Conservation (phyloP, 1,284 basidiomycete species). For the Athelia psychrophila region DNA sequence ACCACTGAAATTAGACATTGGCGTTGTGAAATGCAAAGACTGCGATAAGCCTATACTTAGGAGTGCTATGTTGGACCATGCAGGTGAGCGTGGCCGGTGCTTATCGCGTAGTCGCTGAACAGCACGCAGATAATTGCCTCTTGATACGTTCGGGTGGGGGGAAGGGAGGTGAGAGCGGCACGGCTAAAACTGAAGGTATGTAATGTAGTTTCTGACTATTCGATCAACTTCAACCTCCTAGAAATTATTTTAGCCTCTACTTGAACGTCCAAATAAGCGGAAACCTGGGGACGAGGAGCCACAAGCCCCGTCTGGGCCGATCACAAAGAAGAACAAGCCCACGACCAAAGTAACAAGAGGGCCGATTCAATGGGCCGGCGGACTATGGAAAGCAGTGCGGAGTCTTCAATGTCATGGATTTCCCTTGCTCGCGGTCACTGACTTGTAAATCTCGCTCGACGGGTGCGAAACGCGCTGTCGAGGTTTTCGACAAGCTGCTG, state of each 20-base stretch:
- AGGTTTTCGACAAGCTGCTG: conserved; percentile 88
- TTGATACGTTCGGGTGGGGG: conserved; percentile 44
- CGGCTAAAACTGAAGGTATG: conserved; percentile 35
- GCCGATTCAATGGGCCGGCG: conserved; percentile 77
- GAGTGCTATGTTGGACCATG: conserved; percentile 74
- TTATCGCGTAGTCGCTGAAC: no score
- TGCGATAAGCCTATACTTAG: conserved; percentile 77
- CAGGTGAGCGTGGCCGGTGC: conserved; percentile 46
- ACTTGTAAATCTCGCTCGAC: conserved; percentile 99
- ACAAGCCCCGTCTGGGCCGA: conserved; percentile 54
- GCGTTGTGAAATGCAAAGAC: conserved; percentile 73
- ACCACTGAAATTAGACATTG: conserved; percentile 67
- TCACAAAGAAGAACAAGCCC: conserved; percentile 76
- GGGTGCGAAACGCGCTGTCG: conserved; percentile 92
- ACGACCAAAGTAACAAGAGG: conserved; percentile 70
- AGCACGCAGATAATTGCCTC: conserved; percentile 53
- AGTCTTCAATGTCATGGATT: conserved; percentile 94
- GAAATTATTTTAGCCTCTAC: no score
- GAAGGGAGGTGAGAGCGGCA: conserved; percentile 54
- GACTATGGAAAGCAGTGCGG: conserved; percentile 95
- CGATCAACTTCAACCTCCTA: background rate
- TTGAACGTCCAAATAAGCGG: conserved; percentile 60
- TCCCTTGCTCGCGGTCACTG: conserved; percentile 93
- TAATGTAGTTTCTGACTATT: background rate
- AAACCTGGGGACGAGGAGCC: conserved; percentile 65